A percentile compares a stretch with the other conserved stretches of the same genome.
Evolutionary conservation across 2,329 filamentous ascomycete species (phyloP).

Genomic region (Pyricularia sp.): DNA sequence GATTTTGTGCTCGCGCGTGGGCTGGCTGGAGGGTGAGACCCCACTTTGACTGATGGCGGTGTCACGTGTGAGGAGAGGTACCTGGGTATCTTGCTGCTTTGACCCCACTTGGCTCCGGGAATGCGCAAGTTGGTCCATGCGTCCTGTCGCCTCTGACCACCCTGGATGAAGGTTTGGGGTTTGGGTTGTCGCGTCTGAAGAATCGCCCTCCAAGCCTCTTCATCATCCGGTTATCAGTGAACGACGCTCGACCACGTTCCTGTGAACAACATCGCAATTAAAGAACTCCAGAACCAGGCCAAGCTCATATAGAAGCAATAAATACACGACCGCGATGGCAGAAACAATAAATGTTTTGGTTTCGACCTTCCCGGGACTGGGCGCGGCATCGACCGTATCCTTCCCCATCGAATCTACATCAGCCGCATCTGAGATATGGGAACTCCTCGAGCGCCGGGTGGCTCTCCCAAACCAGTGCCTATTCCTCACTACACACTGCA

Average conservation of each 20-base stretch:
- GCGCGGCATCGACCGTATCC: constrained; percentile 72
- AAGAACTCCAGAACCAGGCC: background rate
- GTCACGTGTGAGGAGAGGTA: background rate
- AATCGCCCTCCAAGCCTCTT: background rate
- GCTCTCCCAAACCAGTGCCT: constrained; percentile 51
- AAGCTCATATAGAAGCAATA: background rate
- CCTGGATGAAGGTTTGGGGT: background rate
- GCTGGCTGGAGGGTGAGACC: background rate
- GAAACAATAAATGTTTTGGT: constrained; percentile 65
- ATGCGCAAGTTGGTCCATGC: background rate
- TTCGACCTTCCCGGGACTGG: constrained; percentile 73
- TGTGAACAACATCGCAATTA: background rate
- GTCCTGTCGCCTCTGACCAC: background rate
- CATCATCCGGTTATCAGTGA: background rate
- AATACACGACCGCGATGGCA: background rate
- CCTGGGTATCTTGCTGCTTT: background rate
- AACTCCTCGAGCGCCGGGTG: constrained; percentile 50
- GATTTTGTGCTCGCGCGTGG: constrained; percentile 4
- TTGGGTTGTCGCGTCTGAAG: background rate
- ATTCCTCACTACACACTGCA: constrained; percentile 73
- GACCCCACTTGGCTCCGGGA: background rate
- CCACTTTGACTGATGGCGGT: background rate
- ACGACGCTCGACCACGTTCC: background rate
- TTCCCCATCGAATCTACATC: constrained; percentile 61
- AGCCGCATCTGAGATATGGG: constrained; percentile 57